Percentiles rank a stretch among this genome's conserved stretches.
phyloP scores from a whole-genome alignment of 306 rosid genomes.

The Cucurbita argyrosperma region DNA sequence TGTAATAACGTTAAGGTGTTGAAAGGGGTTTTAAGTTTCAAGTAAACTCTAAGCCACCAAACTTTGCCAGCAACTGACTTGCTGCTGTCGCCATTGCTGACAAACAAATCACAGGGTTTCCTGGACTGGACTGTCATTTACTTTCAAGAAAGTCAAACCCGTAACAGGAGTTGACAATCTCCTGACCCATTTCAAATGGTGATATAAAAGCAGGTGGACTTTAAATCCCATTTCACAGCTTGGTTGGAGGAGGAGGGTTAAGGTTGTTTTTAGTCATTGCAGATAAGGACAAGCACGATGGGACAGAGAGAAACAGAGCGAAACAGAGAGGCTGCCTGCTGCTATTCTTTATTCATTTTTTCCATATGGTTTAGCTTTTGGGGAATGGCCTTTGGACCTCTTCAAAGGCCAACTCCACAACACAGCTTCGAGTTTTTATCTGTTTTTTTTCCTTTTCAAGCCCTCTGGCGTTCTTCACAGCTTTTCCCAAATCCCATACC shows the following conservation, averaged over 20 bases:
- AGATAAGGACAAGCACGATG: background rate
- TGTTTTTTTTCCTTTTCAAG: background rate
- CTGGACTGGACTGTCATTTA: background rate
- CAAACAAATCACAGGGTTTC: background rate
- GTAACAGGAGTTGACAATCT: background rate
- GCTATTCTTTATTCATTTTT: background rate
- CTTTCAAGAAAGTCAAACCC: background rate
- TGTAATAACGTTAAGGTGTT: background rate
- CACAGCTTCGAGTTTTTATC: background rate
- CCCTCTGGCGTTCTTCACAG: background rate
- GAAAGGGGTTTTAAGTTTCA: background rate
- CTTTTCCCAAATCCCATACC: background rate
- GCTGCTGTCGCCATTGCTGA: background rate
- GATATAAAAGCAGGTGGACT: background rate
- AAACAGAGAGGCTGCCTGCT: background rate
- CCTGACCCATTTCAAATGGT: background rate
- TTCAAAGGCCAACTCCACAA: constrained; percentile 2
- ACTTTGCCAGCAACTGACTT: background rate
- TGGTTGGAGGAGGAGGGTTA: background rate
- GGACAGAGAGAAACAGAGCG: background rate
- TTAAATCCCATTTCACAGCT: background rate
- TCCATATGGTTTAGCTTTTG: background rate
- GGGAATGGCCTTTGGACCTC: background rate
- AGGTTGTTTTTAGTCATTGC: background rate
- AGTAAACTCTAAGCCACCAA: background rate